Base-by-base conservation (phyloP, 805 yeast species). In the Wickerhamiella domercqiae region DNA sequence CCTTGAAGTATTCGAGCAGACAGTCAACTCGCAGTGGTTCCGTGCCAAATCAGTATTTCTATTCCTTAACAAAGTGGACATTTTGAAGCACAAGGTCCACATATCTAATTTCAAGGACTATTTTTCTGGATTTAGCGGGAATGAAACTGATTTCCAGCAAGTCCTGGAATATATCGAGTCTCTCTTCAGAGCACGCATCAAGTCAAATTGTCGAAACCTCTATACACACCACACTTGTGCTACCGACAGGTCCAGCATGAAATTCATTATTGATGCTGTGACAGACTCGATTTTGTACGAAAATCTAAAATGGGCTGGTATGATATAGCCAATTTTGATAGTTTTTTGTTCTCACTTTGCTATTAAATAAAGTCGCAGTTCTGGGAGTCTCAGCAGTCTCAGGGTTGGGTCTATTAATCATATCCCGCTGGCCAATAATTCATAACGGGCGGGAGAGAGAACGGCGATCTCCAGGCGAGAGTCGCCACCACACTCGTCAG, bases 181-280 rank as follows among this genome's bases (percentile, higher is more conserved):
- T 30, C 59, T 71, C 35, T 81, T 84, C 47, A 51, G 77, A 40
- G 63, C 70, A 38, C 55, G 80, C 42, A 82, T 84, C 54, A 62
- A 71, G 43, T 55, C 68, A 3, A 68, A 73, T 22, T 67, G 71
- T 34, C 71, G 75, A 45, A 87, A 84, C n/a, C 70, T 90, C 22
- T 90, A 90, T 54, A 78, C 82, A 17, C 95, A 84, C 60, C 64
- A 84, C 46, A 90, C 98, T 1, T 84, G 96, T 60, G 98, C 98
- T 0, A 90, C 98, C 0, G 97, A 90, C 55, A 72, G 93, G 0
- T 66, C 71, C 39, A 71, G 84, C 21, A 90, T 90, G 94, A 70
- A 71, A 51, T 87, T 86, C 52, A 95, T 90, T 14, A 65, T 90
- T 39, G 71, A 80, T 3, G 95, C 97, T 0, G 94, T 84, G 6